Conservation (phyloP, 768 basidiomycete genomes). For the Tephrocybe sp. region DNA sequence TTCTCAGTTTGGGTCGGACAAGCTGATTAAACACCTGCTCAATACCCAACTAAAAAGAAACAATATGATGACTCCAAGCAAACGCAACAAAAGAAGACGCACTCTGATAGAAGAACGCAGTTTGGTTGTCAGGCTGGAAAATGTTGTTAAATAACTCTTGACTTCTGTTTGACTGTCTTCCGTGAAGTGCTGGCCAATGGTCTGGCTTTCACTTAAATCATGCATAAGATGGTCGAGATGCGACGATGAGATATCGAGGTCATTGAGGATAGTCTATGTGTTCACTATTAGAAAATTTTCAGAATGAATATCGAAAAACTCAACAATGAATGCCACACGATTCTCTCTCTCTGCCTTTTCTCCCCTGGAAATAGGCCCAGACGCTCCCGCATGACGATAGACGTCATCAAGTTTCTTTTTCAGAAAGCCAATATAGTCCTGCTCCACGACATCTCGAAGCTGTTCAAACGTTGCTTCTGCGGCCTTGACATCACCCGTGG, state of each 20-base stretch:
- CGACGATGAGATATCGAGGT: conserved; percentile 87
- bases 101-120: conserved; percentile 78
- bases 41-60: conserved; percentile 58
- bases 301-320: conserved; percentile 25
- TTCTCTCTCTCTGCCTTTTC: conserved; percentile 85
- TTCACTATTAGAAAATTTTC: conserved; percentile 3
- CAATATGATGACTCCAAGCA: background rate
- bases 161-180: conserved; percentile 51
- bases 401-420: conserved; percentile 87
- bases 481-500: conserved; percentile 64
- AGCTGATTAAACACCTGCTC: conserved; percentile 97
- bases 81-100: conserved; percentile 14
- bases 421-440: conserved; percentile 78
- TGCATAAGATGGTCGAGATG: conserved; percentile 83
- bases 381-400: conserved; percentile 52
- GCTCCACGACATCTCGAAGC: conserved; percentile 74
- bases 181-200: conserved; percentile 67
- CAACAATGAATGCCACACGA: conserved; percentile 75
- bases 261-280: conserved; percentile 81
- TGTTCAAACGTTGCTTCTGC: conserved; percentile 59
- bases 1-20: conserved; percentile 82
- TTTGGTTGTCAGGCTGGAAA: conserved; percentile 55
- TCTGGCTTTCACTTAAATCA: conserved; percentile 54
- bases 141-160: conserved; percentile 42
- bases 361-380: conserved; percentile 45